Percentiles rank a stretch among this genome's conserved stretches.
These are phyloP conservation scores for Boletus pseudopeckii DNA, from an alignment of 768 basidiomycete species.

Conservation along the genomic window DNA sequence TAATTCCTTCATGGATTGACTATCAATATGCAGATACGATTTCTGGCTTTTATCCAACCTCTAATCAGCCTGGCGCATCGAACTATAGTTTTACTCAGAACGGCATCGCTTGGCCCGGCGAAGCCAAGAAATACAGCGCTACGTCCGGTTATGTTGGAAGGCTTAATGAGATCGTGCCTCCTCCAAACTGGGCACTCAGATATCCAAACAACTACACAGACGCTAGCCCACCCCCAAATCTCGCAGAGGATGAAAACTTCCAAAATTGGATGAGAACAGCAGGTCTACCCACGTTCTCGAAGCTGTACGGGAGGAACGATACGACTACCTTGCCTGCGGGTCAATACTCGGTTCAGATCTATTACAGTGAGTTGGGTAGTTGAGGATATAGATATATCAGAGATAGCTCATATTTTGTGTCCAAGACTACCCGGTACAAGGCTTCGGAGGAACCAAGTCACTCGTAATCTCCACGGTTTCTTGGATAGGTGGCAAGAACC, in stretches of 20 bases:
- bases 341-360: slow-evolving; percentile 68
- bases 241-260: slow-evolving; percentile 83
- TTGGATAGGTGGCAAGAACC: slow-evolving; percentile 98
- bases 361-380: slow-evolving; percentile 57
- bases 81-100: slow-evolving; percentile 71
- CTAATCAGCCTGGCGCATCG: slow-evolving; percentile 38
- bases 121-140: slow-evolving; percentile 82
- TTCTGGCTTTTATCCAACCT: slow-evolving; percentile 50
- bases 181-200: slow-evolving; percentile 82
- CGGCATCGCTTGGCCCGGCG: slow-evolving; percentile 96
- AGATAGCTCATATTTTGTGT: slow-evolving; percentile 3
- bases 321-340: slow-evolving; percentile 66
- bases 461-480: slow-evolving; percentile 96
- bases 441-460: slow-evolving; percentile 93
- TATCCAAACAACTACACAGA: slow-evolving; percentile 75
- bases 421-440: slow-evolving; percentile 89
- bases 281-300: slow-evolving; percentile 94
- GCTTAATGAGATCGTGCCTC: slow-evolving; percentile 73
- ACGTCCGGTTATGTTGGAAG: slow-evolving; percentile 50
- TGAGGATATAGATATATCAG: not conserved
- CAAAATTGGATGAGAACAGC: slow-evolving; percentile 99
- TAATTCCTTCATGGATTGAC: not conserved
- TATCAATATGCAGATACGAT: slow-evolving; percentile 66
- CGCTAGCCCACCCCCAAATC: slow-evolving; percentile 64
- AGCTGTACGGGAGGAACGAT: slow-evolving; percentile 92